Base-by-base conservation (phyloP, 2,329 filamentous ascomycete species). In the Phaeomoniella chlamydospora region DNA sequence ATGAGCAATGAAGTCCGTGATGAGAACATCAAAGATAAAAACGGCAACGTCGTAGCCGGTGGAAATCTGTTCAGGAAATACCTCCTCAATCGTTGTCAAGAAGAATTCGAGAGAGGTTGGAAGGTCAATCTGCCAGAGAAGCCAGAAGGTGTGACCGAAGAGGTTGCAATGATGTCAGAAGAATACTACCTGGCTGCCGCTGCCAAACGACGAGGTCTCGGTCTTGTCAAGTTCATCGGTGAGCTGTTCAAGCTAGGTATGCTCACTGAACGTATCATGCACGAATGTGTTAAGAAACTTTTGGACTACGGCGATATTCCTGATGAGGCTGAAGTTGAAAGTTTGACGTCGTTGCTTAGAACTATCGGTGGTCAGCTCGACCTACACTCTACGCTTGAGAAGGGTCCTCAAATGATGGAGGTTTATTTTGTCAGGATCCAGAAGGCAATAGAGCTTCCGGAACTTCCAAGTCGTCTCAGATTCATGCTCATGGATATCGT, bases 211-310 rank as follows among this genome's bases (percentile, higher is more conserved):
- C 82, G 86, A 59, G 90, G 90, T 64, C 81, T 98, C 45, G 90
- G 90, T 78, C 74, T 98, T 15, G 88, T 98, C 44, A 88, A 94
- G 62, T 98, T 98, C 65, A 98, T 98, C 54, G 90, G 90, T 67
- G 90, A 98, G 64, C 75, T 98, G 32, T 98, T 93, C 75, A 98
- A 96, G 70, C 77, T 98, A 41, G 79, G 81, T 56, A 98, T 98
- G 90, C 73, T 98, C 59, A 98, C 90, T 42, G 84, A 94, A 59
- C 83, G 88, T 57, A 98, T 98, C 63, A 98, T 98, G 90, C 88
- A 98, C 67, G 85, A 94, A 62, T 98, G 90, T 72, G 86, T 98
- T 17, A 80, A 86, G 65, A 94, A 93, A 62, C 74, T 98, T 44
- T 83, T 98, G 46, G 88, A 98, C 62, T 96, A 92, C 60, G 80